These are phyloP conservation scores for Fragaria vesca DNA, from an alignment of 306 rosid genomes.

Conservation along the genomic window DNA sequence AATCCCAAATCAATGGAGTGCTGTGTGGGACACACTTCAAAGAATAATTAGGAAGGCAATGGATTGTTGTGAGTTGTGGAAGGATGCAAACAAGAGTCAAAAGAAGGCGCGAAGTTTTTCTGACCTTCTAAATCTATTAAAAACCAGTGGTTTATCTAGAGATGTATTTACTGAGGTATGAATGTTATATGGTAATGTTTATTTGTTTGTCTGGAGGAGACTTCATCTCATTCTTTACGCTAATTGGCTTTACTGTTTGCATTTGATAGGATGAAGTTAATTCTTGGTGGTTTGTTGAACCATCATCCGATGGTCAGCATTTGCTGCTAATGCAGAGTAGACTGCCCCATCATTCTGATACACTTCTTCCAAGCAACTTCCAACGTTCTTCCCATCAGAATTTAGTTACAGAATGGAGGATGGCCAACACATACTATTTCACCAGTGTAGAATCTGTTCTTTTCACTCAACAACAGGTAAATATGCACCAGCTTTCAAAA, in stretches of 20 bases:
- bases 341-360: conserved; percentile 31
- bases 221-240: background rate
- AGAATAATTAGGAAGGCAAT: conserved; percentile 43
- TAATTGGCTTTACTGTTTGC: background rate
- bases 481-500: background rate
- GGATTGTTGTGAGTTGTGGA: conserved; percentile 62
- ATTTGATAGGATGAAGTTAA: conserved; percentile 51
- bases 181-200: conserved; percentile 16
- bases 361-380: conserved; percentile 24
- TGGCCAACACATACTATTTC: conserved; percentile 59
- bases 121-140: conserved; percentile 69
- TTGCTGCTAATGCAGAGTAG: conserved; percentile 45
- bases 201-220: conserved; percentile 14
- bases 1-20: conserved; percentile 49
- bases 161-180: conserved; percentile 58
- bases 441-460: conserved; percentile 68
- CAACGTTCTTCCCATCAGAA: conserved; percentile 22
- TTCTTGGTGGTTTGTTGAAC: conserved; percentile 89
- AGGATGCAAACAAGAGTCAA: conserved; percentile 62
- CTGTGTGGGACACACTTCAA: conserved; percentile 56
- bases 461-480: conserved; percentile 68
- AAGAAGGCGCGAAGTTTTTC: conserved; percentile 70
- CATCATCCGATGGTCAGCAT: conserved; percentile 48
- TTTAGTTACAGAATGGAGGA: conserved; percentile 56
- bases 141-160: conserved; percentile 69